Conservation (phyloP, 2,329 filamentous ascomycete genomes). For the Penicillium polonicum region DNA sequence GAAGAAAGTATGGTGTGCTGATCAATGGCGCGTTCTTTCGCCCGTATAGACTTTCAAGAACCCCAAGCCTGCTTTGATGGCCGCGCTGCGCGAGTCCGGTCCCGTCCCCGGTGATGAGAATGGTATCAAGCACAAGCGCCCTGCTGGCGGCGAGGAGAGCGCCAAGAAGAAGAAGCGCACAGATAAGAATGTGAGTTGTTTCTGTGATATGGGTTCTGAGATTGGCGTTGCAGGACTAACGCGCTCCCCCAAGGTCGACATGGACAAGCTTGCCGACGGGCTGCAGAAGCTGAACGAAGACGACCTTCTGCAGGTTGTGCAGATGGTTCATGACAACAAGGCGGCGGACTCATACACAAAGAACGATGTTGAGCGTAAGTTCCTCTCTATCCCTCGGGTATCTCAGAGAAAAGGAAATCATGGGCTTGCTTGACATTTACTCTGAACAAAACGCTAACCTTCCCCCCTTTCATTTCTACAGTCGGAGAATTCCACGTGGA, state of each 20-base stretch:
- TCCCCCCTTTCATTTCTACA: constrained; percentile 42
- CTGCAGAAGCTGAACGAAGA: constrained; percentile 88
- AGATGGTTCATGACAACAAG: constrained; percentile 98
- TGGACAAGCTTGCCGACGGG: constrained; percentile 94
- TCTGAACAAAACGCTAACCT: constrained; percentile 19
- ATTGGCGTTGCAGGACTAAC: constrained; percentile 1
- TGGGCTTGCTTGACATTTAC: not conserved
- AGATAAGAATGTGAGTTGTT: constrained; percentile 55
- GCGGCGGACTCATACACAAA: constrained; percentile 90
- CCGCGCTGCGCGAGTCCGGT: constrained; percentile 77
- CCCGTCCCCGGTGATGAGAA: constrained; percentile 74
- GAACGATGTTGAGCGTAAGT: constrained; percentile 91
- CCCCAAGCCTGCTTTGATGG: constrained; percentile 80
- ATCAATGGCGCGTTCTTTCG: not conserved
- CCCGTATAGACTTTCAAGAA: constrained; percentile 73
- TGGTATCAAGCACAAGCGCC: constrained; percentile 61
- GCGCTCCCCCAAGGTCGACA: constrained; percentile 60
- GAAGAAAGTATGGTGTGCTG: not conserved
- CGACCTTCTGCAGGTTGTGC: constrained; percentile 88
- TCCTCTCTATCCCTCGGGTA: not conserved
- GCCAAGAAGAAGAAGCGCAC: constrained; percentile 75
- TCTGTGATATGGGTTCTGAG: no score
- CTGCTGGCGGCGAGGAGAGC: constrained; percentile 56
- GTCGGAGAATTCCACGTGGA: constrained; percentile 98
- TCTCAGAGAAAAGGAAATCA: not conserved